Conservation (phyloP, 371 early-diverging fungal species). For the Circinella minor region DNA sequence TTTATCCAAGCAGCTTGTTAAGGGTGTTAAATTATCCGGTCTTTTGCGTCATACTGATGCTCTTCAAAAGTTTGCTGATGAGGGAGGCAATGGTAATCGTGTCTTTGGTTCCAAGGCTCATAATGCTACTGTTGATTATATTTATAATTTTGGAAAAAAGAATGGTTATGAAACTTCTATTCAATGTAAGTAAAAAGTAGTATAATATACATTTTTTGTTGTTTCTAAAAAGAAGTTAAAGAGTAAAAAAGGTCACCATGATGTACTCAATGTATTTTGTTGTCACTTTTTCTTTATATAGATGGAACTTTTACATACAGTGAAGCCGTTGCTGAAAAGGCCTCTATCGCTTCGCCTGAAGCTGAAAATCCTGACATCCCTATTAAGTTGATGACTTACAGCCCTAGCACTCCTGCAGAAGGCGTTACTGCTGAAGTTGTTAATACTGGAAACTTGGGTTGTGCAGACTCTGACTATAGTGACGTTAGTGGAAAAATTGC, state of each 20-base stretch:
- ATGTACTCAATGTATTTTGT: neutral
- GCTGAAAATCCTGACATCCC: neutral
- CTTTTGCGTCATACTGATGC: slow-evolving; percentile 12
- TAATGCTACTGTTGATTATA: slow-evolving; percentile 19
- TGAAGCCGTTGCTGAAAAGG: slow-evolving; percentile 7
- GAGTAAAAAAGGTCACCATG: no score
- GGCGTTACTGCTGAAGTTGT: slow-evolving; percentile 12
- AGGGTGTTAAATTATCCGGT: slow-evolving; percentile 12
- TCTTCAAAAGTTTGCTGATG: slow-evolving; percentile 12
- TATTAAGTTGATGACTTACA: slow-evolving; percentile 14
- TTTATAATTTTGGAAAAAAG: slow-evolving; percentile 2
- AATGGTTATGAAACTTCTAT: slow-evolving; percentile 3
- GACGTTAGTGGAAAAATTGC: slow-evolving; percentile 29
- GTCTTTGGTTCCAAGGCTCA: slow-evolving; percentile 18
- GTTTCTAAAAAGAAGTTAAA: no score
- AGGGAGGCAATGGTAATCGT: slow-evolving; percentile 5
- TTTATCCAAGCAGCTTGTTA: slow-evolving; percentile 15
- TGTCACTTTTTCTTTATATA: neutral
- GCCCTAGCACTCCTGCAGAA: slow-evolving; percentile 13
- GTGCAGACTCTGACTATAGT: slow-evolving; percentile 18
- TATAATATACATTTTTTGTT: no score
- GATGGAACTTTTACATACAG: slow-evolving; percentile 9
- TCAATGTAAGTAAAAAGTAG: neutral
- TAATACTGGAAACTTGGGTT: slow-evolving; percentile 11
- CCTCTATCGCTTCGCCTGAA: neutral